A percentile compares a stretch with the other conserved stretches of the same genome.
These are phyloP conservation scores for Elongisporangium undulatum DNA, from an alignment of 352 stramenopile genomes.

Conservation along the genomic window DNA sequence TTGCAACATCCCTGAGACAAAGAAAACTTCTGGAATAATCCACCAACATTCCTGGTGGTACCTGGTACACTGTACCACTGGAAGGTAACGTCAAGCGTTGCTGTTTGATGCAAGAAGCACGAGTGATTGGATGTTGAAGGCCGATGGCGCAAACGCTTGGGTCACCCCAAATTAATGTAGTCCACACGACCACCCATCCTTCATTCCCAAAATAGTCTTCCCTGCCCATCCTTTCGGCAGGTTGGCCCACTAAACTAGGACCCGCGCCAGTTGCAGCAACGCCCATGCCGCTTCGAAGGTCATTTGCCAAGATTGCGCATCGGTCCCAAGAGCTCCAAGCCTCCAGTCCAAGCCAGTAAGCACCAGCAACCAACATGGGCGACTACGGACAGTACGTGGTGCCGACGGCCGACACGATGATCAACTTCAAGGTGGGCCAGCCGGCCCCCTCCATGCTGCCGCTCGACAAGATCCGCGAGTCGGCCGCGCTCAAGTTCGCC, in stretches of 20 bases:
- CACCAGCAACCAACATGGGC: slow-evolving; percentile 35
- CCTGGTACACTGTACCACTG: background rate
- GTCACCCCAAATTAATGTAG: background rate
- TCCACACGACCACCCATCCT: background rate
- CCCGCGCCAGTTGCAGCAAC: background rate
- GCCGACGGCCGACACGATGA: slow-evolving; percentile 71
- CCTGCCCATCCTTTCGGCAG: background rate
- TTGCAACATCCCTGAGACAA: background rate
- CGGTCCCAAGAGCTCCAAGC: background rate
- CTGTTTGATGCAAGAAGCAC: background rate
- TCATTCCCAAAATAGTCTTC: background rate
- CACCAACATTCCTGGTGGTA: background rate
- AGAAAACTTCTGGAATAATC: background rate
- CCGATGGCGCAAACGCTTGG: background rate
- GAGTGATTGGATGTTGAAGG: background rate
- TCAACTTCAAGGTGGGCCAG: slow-evolving; percentile 91
- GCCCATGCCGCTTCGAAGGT: background rate
- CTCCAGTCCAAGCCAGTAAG: background rate
- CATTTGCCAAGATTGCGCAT: background rate
- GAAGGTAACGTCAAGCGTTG: background rate
- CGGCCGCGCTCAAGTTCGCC: slow-evolving; percentile 72
- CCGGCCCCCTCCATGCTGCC: slow-evolving; percentile 78
- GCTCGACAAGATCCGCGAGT: slow-evolving; percentile 83
- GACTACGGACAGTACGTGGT: slow-evolving; percentile 86
- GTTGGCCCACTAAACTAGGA: background rate